Conservation (phyloP, 2,329 filamentous ascomycete genomes). For the Volutella citrinella region DNA sequence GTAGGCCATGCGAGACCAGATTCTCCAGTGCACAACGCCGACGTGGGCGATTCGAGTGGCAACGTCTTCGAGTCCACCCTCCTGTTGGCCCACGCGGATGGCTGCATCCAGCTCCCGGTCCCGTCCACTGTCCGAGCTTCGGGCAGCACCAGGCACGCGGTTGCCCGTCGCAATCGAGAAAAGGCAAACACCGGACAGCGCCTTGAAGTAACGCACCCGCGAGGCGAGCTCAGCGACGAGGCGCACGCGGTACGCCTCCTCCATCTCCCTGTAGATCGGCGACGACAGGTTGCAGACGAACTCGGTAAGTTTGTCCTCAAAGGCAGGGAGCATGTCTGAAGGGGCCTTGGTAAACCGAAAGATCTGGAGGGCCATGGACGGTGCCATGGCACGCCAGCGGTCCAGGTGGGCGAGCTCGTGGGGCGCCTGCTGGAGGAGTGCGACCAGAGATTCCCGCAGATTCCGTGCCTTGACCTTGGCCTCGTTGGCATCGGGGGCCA, state of each 20-base stretch:
- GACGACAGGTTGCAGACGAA: slow-evolving; percentile 43
- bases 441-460: slow-evolving; percentile 52
- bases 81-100: slow-evolving; percentile 45
- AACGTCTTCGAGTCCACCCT: slow-evolving; percentile 61
- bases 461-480: slow-evolving; percentile 43
- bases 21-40: slow-evolving; percentile 81
- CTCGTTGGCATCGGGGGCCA: slow-evolving; percentile 36
- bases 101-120: slow-evolving; percentile 33
- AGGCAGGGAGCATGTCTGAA: slow-evolving; percentile 42
- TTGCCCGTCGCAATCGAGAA: slow-evolving; percentile 55
- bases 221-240: slow-evolving; percentile 46
- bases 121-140: slow-evolving; percentile 30
- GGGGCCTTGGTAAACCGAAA: slow-evolving; percentile 55
- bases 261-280: slow-evolving; percentile 46
- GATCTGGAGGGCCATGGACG: slow-evolving; percentile 55
- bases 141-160: slow-evolving; percentile 38
- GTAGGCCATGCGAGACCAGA: slow-evolving; percentile 80
- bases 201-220: slow-evolving; percentile 51
- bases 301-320: slow-evolving; percentile 48
- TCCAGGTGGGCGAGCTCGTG: slow-evolving; percentile 38
- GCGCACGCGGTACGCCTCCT: slow-evolving; percentile 47
- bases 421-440: slow-evolving; percentile 51
- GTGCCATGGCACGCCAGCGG: slow-evolving; percentile 52
- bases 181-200: slow-evolving; percentile 49
- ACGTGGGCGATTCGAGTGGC: slow-evolving; percentile 79